phyloP scores from a whole-genome alignment of 1,139 yeast genomes.

The Suhomyces panamericanus region DNA sequence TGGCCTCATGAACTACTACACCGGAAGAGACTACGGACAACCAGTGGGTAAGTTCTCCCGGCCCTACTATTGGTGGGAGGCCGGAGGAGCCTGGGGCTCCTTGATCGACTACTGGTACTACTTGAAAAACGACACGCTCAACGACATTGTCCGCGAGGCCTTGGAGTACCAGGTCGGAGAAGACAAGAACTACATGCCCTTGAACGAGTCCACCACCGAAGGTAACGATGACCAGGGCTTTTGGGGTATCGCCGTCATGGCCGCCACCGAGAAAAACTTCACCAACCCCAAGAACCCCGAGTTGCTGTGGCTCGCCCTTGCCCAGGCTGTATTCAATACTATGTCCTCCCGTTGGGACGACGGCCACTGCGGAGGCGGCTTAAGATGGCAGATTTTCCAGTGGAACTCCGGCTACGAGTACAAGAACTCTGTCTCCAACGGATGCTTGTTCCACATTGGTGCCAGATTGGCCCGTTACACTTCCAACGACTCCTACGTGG shows the following conservation, averaged over 20 bases:
- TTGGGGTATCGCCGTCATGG: conserved; percentile 85
- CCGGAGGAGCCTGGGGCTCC: conserved; percentile 86
- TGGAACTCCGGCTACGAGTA: conserved; percentile 78
- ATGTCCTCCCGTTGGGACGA: conserved; percentile 78
- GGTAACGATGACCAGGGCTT: conserved; percentile 94
- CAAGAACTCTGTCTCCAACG: conserved; percentile 78
- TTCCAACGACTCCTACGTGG: conserved; percentile 58
- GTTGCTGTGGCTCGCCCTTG: conserved; percentile 58
- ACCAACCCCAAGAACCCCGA: conserved; percentile 51
- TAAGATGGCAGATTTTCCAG: conserved; percentile 83
- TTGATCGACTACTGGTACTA: conserved; percentile 65
- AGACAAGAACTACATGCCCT: conserved; percentile 69
- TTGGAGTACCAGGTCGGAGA: conserved; percentile 66
- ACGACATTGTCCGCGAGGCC: conserved; percentile 54
- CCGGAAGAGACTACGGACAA: conserved; percentile 65
- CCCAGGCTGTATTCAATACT: conserved; percentile 75
- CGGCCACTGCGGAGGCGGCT: conserved; percentile 66
- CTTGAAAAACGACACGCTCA: conserved; percentile 63
- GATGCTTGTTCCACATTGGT: conserved; percentile 72
- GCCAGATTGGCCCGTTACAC: conserved; percentile 78
- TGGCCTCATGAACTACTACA: conserved; percentile 74
- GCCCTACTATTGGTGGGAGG: conserved; percentile 95
- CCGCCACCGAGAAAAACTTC: conserved; percentile 80
- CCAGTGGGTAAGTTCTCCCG: conserved; percentile 71
- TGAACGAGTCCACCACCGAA: conserved; percentile 72